Conservation (phyloP, 2,329 filamentous ascomycete genomes). For the Sporothrix curviconia region DNA sequence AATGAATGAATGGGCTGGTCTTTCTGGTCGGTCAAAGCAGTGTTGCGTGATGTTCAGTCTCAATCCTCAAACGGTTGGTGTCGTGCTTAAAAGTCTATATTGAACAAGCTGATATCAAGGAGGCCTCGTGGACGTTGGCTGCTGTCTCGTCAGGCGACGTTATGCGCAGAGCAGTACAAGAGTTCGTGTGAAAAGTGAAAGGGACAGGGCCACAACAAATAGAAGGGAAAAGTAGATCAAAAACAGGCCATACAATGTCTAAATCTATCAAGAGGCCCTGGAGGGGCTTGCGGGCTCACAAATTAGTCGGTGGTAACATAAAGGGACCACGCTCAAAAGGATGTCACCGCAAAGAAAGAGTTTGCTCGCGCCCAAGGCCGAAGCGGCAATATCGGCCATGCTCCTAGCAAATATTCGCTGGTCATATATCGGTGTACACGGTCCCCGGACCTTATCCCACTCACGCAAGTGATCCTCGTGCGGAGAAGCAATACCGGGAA, state of each 20-base stretch:
- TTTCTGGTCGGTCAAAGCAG: too few relatives aligned
- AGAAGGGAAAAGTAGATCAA: background rate
- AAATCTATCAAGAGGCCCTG: background rate
- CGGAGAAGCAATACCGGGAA: constrained; percentile 12
- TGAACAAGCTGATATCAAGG: background rate
- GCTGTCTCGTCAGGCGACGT: background rate
- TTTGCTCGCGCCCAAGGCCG: background rate
- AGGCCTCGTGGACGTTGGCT: background rate
- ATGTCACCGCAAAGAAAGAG: background rate
- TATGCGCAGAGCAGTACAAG: background rate
- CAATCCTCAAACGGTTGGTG: background rate
- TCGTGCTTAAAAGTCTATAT: background rate
- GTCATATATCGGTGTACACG: background rate
- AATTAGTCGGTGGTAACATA: too few relatives aligned
- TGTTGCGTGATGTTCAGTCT: background rate
- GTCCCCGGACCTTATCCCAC: too few relatives aligned
- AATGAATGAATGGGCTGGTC: background rate
- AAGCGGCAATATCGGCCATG: constrained; percentile 2
- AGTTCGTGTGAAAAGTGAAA: background rate
- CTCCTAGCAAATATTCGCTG: background rate
- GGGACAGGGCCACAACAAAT: background rate
- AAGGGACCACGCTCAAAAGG: background rate
- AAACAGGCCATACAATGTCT: background rate
- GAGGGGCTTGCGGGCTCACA: too few relatives aligned
- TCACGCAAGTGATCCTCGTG: too few relatives aligned